Conservation (phyloP, 164 flowering plant genomes). For the Warburgia ugandensis region DNA sequence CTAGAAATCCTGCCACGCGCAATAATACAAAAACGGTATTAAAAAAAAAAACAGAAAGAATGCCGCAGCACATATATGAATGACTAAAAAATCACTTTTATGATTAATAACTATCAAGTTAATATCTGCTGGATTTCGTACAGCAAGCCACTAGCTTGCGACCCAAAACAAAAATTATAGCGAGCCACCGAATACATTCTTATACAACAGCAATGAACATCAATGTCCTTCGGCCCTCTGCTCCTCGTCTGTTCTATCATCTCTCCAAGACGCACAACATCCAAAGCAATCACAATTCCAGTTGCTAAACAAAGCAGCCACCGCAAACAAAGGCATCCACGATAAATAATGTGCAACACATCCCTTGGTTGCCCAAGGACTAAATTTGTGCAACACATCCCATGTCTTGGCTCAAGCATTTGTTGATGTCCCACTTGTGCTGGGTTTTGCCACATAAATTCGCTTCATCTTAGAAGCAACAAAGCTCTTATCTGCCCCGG, state of each 20-base stretch:
- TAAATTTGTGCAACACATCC: background rate
- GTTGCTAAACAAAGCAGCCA: conserved; percentile 2
- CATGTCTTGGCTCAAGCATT: background rate
- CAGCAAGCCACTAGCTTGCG: conserved; percentile 1
- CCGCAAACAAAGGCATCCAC: too few species aligned
- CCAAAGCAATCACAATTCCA: background rate
- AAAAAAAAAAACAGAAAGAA: too few species aligned
- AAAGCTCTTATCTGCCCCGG: conserved; percentile 41
- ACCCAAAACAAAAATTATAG: background rate
- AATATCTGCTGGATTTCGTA: conserved; percentile 3
- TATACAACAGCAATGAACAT: background rate
- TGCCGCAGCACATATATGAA: too few species aligned
- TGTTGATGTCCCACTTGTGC: conserved; percentile 26
- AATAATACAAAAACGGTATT: too few species aligned
- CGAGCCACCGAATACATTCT: background rate
- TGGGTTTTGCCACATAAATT: conserved; percentile 84
- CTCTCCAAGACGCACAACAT: background rate
- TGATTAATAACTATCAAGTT: background rate
- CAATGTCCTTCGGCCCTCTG: background rate
- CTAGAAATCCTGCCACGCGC: too few species aligned
- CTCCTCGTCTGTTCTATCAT: background rate
- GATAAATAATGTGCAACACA: too few species aligned
- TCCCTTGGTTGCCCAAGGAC: too few species aligned
- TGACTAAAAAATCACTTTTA: conserved; percentile 3
- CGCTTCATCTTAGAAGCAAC: conserved; percentile 61